phyloP scores from a whole-genome alignment of 129 eudicot species.

The Flaveria trinervia region DNA sequence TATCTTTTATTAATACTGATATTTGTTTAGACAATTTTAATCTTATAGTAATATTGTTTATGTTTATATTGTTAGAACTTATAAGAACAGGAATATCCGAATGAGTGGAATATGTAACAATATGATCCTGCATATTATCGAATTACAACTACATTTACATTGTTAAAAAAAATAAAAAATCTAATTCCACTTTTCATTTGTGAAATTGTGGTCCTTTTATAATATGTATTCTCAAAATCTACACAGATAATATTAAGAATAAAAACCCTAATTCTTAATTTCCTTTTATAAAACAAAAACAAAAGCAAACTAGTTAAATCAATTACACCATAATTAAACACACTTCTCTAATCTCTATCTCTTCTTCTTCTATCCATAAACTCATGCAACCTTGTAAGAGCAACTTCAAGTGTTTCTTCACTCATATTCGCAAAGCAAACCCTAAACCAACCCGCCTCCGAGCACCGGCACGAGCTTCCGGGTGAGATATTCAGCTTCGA shows the following conservation, averaged over 20 bases:
- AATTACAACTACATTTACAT: conserved; percentile 1
- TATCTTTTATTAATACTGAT: no score
- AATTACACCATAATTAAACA: background rate
- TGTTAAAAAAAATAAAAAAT: background rate
- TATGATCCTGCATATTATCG: background rate
- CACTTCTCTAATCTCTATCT: background rate
- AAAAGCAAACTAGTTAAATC: background rate
- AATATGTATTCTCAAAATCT: background rate
- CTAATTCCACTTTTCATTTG: background rate
- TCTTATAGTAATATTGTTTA: no score
- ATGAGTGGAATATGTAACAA: background rate
- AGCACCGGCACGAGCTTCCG: conserved; percentile 85
- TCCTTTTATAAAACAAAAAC: background rate
- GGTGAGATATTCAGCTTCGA: conserved; percentile 86
- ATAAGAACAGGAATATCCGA: no score
- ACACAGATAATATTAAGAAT: background rate
- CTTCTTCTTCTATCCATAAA: conserved; percentile 39
- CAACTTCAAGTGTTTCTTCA: conserved; percentile 73
- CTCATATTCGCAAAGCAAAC: conserved; percentile 97
- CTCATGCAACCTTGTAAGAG: conserved; percentile 60
- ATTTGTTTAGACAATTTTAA: no score
- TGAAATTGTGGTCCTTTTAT: conserved; percentile 1
- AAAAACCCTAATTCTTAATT: background rate
- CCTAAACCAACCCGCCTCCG: conserved; percentile 92
- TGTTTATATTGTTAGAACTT: no score